These are phyloP conservation scores for Leccinum disarticulatum DNA, from an alignment of 768 basidiomycete genomes.

Conservation along the genomic window DNA sequence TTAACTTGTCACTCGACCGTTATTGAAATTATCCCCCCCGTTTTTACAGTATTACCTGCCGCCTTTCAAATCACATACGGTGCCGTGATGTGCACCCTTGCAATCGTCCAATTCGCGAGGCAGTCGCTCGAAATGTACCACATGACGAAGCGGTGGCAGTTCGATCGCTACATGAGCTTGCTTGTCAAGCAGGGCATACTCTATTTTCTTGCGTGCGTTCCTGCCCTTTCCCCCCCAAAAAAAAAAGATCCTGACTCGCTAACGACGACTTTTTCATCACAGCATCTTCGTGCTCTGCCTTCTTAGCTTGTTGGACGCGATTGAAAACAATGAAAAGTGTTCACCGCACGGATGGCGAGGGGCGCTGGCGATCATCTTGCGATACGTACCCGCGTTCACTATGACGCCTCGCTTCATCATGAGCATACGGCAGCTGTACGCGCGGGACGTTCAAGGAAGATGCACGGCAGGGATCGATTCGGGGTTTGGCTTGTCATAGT, in stretches of 20 bases:
- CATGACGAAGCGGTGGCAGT: not conserved
- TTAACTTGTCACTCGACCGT: not conserved
- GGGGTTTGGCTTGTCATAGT: not conserved
- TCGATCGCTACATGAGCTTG: not conserved
- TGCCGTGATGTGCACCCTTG: not conserved
- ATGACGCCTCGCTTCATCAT: not conserved
- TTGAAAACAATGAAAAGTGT: too few species aligned
- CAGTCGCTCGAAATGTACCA: not conserved
- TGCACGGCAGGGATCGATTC: not conserved
- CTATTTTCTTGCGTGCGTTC: not conserved
- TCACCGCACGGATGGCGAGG: not conserved
- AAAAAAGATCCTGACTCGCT: not conserved
- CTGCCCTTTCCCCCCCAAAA: not conserved
- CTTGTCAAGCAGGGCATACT: not conserved
- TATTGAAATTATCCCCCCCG: not conserved
- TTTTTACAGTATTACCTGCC: too few species aligned
- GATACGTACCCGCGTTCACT: not conserved
- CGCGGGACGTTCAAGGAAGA: not conserved
- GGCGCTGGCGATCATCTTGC: not conserved
- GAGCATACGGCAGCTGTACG: not conserved
- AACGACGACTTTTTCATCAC: not conserved
- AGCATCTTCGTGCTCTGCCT: not conserved
- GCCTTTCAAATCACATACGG: not conserved
- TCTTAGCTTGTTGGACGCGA: not conserved
- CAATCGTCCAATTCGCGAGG: not conserved